Conservation (phyloP, 2,329 filamentous ascomycete species). For the Colletotrichum agaves region DNA sequence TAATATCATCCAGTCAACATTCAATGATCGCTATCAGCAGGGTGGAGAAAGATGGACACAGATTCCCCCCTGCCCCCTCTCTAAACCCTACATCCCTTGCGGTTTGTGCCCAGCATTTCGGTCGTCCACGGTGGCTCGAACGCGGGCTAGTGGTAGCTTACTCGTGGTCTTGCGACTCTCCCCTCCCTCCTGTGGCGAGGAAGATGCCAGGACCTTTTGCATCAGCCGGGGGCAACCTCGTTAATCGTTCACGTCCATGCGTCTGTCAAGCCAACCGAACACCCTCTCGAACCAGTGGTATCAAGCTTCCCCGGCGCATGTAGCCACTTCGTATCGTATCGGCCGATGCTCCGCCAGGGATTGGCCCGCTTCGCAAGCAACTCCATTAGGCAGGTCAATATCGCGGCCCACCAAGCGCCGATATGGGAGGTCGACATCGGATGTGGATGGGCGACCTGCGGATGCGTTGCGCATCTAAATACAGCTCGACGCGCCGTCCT, state of each 20-base stretch:
- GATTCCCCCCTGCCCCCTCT: slow-evolving; percentile 19
- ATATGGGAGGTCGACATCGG: slow-evolving; percentile 14
- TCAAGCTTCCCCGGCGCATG: slow-evolving; percentile 24
- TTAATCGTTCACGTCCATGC: slow-evolving; percentile 21
- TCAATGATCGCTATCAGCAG: slow-evolving; percentile 16
- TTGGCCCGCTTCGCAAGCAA: slow-evolving; percentile 24
- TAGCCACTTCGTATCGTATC: slow-evolving; percentile 26
- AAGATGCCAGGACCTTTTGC: not conserved
- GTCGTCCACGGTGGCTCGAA: slow-evolving; percentile 1
- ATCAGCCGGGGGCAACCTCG: slow-evolving; percentile 5
- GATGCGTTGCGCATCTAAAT: slow-evolving; percentile 26
- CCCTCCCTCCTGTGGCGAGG: slow-evolving; percentile 27
- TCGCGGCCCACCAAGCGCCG: slow-evolving; percentile 28
- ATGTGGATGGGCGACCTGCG: not conserved
- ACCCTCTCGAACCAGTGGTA: not conserved
- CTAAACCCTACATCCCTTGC: slow-evolving; percentile 13
- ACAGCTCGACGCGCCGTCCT: slow-evolving; percentile 20
- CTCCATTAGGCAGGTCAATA: slow-evolving; percentile 35
- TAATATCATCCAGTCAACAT: slow-evolving; percentile 24
- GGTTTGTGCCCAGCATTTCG: not conserved
- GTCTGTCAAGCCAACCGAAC: slow-evolving; percentile 13
- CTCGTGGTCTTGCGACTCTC: not conserved
- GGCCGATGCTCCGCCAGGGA: slow-evolving; percentile 22
- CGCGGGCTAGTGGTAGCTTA: not conserved
- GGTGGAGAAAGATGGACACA: slow-evolving; percentile 20